Evolutionary conservation across 1,284 basidiomycete species (phyloP).

Genomic region (Tylopilus sp.): DNA sequence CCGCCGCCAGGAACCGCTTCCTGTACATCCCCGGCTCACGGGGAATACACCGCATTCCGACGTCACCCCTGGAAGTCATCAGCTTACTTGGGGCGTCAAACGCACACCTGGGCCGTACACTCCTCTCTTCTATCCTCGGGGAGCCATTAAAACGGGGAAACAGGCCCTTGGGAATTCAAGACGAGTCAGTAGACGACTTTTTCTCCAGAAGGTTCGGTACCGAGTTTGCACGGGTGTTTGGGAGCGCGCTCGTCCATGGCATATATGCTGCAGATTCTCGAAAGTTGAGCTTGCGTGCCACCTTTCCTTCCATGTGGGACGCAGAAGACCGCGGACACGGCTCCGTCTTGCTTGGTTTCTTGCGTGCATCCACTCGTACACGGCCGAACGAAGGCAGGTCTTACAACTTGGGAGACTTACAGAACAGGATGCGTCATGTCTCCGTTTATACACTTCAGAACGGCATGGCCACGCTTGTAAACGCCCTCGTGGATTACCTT

Average conservation of each 20-base stretch:
- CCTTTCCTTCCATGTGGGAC: slow-evolving; percentile 74
- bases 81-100: slow-evolving; percentile 38
- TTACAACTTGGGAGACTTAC: slow-evolving; percentile 55
- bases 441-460: slow-evolving; percentile 80
- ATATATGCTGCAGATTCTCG: slow-evolving; percentile 89
- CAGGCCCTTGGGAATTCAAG: slow-evolving; percentile 40
- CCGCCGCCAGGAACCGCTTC: slow-evolving; percentile 74
- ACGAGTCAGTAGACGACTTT: slow-evolving; percentile 84
- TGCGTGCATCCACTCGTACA: slow-evolving; percentile 33
- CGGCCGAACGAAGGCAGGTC: slow-evolving; percentile 27
- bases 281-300: slow-evolving; percentile 68
- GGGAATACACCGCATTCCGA: slow-evolving; percentile 43
- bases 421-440: slow-evolving; percentile 50
- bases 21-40: slow-evolving; percentile 56
- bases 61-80: slow-evolving; percentile 46
- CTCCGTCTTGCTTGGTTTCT: slow-evolving; percentile 64
- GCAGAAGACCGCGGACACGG: slow-evolving; percentile 64
- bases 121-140: slow-evolving; percentile 52
- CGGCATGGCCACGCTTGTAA: slow-evolving; percentile 71
- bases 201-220: slow-evolving; percentile 74
- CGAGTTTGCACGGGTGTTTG: slow-evolving; percentile 68
- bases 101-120: slow-evolving; percentile 47
- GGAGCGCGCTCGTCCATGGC: slow-evolving; percentile 86
- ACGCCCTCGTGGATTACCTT: slow-evolving; percentile 52
- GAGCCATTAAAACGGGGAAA: slow-evolving; percentile 56